Conservation (phyloP, 768 basidiomycete species). For the Udeniomyces megalosporus region DNA sequence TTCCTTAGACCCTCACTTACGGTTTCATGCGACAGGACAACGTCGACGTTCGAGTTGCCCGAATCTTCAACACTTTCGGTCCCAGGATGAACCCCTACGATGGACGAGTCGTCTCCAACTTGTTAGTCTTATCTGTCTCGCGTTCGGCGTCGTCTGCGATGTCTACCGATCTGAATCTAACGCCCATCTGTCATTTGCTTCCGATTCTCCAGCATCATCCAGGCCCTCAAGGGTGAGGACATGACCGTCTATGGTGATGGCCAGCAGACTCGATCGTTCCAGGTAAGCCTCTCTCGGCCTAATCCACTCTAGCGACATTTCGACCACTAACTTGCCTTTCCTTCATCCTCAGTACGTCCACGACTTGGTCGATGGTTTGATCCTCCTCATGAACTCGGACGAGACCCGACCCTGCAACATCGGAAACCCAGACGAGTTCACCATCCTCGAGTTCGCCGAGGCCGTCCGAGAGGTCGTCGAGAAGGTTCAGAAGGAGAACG, state of each 20-base stretch:
- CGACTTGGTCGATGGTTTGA: conserved; percentile 67
- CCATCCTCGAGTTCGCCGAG: conserved; percentile 83
- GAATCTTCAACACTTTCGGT: conserved; percentile 85
- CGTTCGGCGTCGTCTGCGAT: neutral
- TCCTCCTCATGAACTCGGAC: conserved; percentile 84
- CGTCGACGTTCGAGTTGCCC: conserved; percentile 89
- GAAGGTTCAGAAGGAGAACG: conserved; percentile 63
- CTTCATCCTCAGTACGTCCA: conserved; percentile 52
- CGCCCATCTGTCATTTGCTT: neutral
- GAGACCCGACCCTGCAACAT: conserved; percentile 93
- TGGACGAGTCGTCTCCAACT: conserved; percentile 96
- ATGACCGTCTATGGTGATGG: conserved; percentile 65
- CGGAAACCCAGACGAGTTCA: conserved; percentile 89
- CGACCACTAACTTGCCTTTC: too few relatives aligned
- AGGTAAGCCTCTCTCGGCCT: conserved; percentile 26
- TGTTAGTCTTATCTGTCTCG: conserved; percentile 28
- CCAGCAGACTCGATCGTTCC: conserved; percentile 84
- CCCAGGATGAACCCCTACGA: conserved; percentile 72
- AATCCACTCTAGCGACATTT: neutral
- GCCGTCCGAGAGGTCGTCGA: conserved; percentile 82
- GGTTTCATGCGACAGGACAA: conserved; percentile 88
- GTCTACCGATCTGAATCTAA: neutral
- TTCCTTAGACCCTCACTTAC: conserved; percentile 59
- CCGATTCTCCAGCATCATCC: conserved; percentile 44
- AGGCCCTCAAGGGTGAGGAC: conserved; percentile 87